A percentile compares a stretch with the other conserved stretches of the same genome.
Evolutionary conservation across 108 stramenopile species (phyloP).

Genomic region (Craspedostauros australis): DNA sequence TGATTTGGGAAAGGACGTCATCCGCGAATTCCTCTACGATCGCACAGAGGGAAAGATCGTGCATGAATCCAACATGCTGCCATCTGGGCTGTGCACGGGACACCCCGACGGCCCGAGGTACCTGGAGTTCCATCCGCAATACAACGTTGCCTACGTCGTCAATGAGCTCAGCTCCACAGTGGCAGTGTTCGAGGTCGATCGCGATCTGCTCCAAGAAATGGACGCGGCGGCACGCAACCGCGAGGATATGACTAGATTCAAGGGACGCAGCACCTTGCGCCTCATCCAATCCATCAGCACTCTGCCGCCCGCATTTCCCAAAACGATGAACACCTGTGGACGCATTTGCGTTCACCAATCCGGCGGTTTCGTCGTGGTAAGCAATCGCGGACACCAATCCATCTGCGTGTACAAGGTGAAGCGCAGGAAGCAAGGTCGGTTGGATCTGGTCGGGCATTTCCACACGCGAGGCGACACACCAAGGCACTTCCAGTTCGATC

Average conservation of each 20-base stretch:
- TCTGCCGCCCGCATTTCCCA: conserved; percentile 83
- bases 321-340: conserved; percentile 89
- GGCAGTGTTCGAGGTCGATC: conserved; percentile 82
- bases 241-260: conserved; percentile 61
- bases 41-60: conserved; percentile 46
- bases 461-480: conserved; percentile 94
- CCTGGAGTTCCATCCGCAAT: conserved; percentile 84
- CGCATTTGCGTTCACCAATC: conserved; percentile 85
- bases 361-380: conserved; percentile 85
- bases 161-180: conserved; percentile 87
- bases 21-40: conserved; percentile 77
- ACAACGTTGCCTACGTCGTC: conserved; percentile 82
- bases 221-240: conserved; percentile 44
- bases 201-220: conserved; percentile 62
- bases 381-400: conserved; percentile 94
- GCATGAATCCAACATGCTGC: conserved; percentile 62
- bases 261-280: conserved; percentile 64
- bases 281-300: conserved; percentile 87
- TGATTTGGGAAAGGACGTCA: conserved; percentile 85
- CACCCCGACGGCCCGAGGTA: conserved; percentile 90
- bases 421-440: conserved; percentile 63
- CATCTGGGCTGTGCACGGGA: conserved; percentile 74
- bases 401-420: conserved; percentile 83
- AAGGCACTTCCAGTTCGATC: conserved; percentile 92
- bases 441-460: conserved; percentile 76